Conservation (phyloP, 495 filamentous ascomycete species). For the Neurospora sp. region DNA sequence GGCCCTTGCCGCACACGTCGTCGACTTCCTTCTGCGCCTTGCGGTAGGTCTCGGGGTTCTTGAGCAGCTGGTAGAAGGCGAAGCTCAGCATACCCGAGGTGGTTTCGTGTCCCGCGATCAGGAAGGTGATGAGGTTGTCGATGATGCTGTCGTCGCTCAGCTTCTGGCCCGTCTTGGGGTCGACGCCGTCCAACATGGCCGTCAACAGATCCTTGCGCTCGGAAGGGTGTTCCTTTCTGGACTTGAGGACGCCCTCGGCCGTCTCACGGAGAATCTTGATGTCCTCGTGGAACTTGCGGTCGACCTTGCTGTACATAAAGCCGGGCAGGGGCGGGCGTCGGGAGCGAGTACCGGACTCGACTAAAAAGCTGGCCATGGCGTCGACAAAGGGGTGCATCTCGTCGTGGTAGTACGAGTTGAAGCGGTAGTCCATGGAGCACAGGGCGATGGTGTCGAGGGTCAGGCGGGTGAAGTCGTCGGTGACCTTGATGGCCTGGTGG, state of each 20-base stretch:
- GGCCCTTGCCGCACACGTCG: slow-evolving; percentile 51
- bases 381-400: slow-evolving; percentile 57
- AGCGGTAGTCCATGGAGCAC: slow-evolving; percentile 63
- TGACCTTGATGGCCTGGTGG: slow-evolving; percentile 42
- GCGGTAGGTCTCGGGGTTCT: slow-evolving; percentile 37
- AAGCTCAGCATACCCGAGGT: slow-evolving; percentile 51
- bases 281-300: slow-evolving; percentile 48
- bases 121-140: slow-evolving; percentile 65
- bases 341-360: slow-evolving; percentile 42
- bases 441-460: slow-evolving; percentile 65
- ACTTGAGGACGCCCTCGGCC: slow-evolving; percentile 48
- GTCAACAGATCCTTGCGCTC: slow-evolving; percentile 61
- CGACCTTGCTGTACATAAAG: slow-evolving; percentile 41
- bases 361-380: slow-evolving; percentile 52
- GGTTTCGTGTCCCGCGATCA: slow-evolving; percentile 68
- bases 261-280: slow-evolving; percentile 46
- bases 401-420: slow-evolving; percentile 65
- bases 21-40: slow-evolving; percentile 52
- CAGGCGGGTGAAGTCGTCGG: slow-evolving; percentile 67
- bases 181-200: slow-evolving; percentile 58
- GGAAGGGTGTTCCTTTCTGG: slow-evolving; percentile 44
- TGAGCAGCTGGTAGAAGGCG: slow-evolving; percentile 48
- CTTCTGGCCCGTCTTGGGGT: slow-evolving; percentile 55
- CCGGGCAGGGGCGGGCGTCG: slow-evolving; percentile 41
- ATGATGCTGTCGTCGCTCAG: slow-evolving; percentile 52